Base-by-base conservation (phyloP, 148 eudicot species). In the Diospyros kaki region DNA sequence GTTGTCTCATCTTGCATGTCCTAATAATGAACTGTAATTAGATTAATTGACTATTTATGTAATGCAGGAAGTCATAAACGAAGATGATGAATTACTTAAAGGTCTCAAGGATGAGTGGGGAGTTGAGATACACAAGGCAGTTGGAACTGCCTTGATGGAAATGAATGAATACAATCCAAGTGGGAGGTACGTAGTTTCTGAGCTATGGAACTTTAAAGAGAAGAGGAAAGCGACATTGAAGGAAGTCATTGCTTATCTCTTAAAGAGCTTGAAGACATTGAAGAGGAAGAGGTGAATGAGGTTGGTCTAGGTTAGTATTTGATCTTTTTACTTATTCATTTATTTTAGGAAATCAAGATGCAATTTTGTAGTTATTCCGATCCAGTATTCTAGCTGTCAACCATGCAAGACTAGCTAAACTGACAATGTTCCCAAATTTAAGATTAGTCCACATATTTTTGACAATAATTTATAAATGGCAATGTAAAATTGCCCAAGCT, bases 161-260 rank as follows among this genome's bases (percentile, higher is more conserved):
- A 77, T 71, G 75, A 77, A 70, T 70, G 75, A 77, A 28, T 77
- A 62, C 51, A 77, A 77, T 28, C 69, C 75, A 48, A 71, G 79
- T 46, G 79, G 79, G 41, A 65, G 75, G 51, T 77, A 77, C 71
- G 79, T 77, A 38, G 54, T 71, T 54, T 54, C 79, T 52, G 75
- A 77, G 69, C 69, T 77, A 7, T 77, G 79, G 79, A 77, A 70
- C 48, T 77, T 42, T 14, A 71, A 61, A 48, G 79, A 70, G 45
- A 64, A 64, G 3, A 70, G 69, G 14, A 77, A 71, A 45, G 79
- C 79, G 2, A 77, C 74, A 11, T 38, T 77, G 69, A 77, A 77
- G 59, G 79, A 77, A 44, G 66, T 69, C 67, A 69, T 69, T 67
- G 73, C 73, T 69, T 76, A 76, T 61, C 60, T 76, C 14, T 52